phyloP scores from a whole-genome alignment of 1,284 basidiomycete genomes.

The Rhodotorula sp. region DNA sequence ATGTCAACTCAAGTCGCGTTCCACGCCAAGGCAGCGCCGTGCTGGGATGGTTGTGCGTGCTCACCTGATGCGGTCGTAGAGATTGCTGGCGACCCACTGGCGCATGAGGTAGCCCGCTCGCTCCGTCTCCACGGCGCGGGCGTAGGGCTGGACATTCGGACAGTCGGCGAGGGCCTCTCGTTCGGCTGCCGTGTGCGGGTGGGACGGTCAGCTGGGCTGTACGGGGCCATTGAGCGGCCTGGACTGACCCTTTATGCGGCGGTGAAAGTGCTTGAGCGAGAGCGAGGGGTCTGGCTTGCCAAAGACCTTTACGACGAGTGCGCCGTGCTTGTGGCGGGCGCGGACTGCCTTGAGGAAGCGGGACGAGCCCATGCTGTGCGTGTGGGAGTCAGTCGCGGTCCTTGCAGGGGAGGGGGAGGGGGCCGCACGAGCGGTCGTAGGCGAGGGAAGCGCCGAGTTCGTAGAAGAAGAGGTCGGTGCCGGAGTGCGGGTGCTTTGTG shows the following conservation, averaged over 20 bases:
- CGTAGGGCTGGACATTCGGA: constrained; percentile 85
- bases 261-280: constrained; percentile 66
- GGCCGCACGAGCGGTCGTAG: constrained; percentile 80
- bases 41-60: constrained; percentile 41
- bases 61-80: constrained; percentile 97
- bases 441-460: constrained; percentile 81
- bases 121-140: constrained; percentile 90
- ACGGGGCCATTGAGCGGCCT: background rate
- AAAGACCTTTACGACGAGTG: constrained; percentile 76
- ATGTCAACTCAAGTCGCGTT: background rate
- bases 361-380: constrained; percentile 74
- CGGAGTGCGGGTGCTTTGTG: background rate
- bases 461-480: constrained; percentile 56
- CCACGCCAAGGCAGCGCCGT: background rate
- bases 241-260: constrained; percentile 66
- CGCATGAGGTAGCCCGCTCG: constrained; percentile 92
- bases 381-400: background rate
- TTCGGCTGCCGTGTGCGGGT: constrained; percentile 55
- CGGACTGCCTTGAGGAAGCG: constrained; percentile 92
- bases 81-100: constrained; percentile 90
- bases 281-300: constrained; percentile 75
- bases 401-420: background rate
- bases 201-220: background rate
- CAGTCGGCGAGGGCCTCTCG: constrained; percentile 81
- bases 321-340: constrained; percentile 69